A percentile compares a stretch with the other conserved stretches of the same genome.
These are phyloP conservation scores for Rubia peregrina DNA, from an alignment of 305 asterid species.

Conservation along the genomic window DNA sequence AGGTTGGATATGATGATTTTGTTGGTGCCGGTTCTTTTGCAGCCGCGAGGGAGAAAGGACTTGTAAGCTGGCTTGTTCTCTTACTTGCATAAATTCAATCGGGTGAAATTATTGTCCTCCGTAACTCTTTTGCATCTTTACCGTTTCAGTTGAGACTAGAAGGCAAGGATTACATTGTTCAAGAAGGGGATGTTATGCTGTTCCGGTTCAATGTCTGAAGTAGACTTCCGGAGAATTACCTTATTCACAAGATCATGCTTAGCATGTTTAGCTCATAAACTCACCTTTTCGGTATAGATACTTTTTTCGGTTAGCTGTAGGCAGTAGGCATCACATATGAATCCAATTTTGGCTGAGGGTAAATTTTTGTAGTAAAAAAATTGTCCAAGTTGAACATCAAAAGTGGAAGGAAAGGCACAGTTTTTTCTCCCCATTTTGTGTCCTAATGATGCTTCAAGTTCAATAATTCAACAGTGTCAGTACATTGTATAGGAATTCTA, in stretches of 20 bases:
- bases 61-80: constrained; percentile 48
- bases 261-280: neutral
- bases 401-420: neutral
- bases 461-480: constrained; percentile 3
- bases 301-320: neutral
- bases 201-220: constrained; percentile 78
- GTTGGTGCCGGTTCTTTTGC: constrained; percentile 85
- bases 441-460: neutral
- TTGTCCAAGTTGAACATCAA: neutral
- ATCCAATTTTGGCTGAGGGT: constrained; percentile 8
- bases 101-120: too few relatives aligned
- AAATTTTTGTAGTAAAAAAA: neutral
- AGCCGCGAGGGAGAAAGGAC: constrained; percentile 97
- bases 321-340: neutral
- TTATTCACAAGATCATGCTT: constrained; percentile 2
- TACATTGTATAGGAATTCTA: constrained; percentile 7
- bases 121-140: neutral
- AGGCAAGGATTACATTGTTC: constrained; percentile 86
- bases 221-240: constrained; percentile 5
- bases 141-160: constrained; percentile 82
- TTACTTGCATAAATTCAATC: constrained; percentile 3
- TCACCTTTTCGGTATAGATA: neutral
- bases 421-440: neutral
- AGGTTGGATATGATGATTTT: constrained; percentile 93
- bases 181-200: constrained; percentile 93